Base-by-base conservation (phyloP, 2,329 filamentous ascomycete species). In the Rugonectria rugulosa region DNA sequence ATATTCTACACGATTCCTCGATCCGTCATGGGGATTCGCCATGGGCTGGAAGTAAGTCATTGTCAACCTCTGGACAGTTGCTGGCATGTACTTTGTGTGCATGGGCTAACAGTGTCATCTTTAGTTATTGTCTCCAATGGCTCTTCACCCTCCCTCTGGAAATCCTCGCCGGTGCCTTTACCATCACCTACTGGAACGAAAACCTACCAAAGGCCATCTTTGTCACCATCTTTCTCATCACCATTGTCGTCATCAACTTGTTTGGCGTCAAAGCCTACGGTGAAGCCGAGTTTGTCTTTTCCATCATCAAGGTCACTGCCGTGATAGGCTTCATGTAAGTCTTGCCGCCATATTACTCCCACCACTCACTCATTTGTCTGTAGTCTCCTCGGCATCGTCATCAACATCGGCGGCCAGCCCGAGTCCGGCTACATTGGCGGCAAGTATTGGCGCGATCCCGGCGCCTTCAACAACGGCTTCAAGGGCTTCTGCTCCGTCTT, bases 21-120 rank as follows among this genome's bases (percentile, higher is more conserved):
- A 97, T 70, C 94, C 93, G 0, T 93, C 93, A 0, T 97, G 92
- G 92, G 92, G 92, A 0, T 96, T 96, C 69, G 91, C 92, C 21
- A 96, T 97, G 91, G 92, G 92, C 8, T 96, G 92, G 92, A 96
- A 96, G 82, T 90, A 73, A 73, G 85, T 81, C 11, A 2, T 20
- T 17, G n/a, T 11, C 14, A 8, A 9, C 4, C 5, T 2, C 7
- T n/a, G n/a, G n/a, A n/a, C n/a, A n/a, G n/a, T n/a, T n/a, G n/a
- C n/a, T n/a, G n/a, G 4, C 10, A 8, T 11, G 2, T 14, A 1
- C 12, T 14, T n/a, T 1, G 2, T 2, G 1, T 15, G 11, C 51
- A 32, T 5, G 26, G 9, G n/a, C 57, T 59, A 9, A 49, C 43
- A 9, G 5, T 34, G 31, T n/a, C 5, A 14, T 2, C 12, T 15